These are phyloP conservation scores for Ophiostoma perfectum DNA, from an alignment of 2,329 filamentous ascomycete species.

Conservation along the genomic window DNA sequence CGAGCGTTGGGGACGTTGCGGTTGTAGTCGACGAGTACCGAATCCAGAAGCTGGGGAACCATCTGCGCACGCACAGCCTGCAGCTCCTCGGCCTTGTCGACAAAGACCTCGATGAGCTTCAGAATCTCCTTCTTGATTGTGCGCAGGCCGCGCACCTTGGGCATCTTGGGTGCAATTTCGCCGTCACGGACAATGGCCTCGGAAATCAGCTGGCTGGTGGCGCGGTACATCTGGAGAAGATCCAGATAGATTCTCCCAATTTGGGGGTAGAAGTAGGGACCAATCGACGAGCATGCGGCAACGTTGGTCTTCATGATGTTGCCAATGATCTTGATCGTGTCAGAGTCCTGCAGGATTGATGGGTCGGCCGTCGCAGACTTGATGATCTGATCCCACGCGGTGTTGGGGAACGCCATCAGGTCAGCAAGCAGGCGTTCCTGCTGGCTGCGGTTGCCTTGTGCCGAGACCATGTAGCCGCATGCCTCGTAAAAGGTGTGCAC, in stretches of 20 bases:
- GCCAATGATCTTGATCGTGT: slow-evolving; percentile 97
- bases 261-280: slow-evolving; percentile 95
- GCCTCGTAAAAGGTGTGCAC: slow-evolving; percentile 99
- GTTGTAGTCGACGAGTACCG: slow-evolving; percentile 92
- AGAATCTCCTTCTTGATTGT: slow-evolving; percentile 99
- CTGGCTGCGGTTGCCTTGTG: slow-evolving; percentile 88
- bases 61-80: slow-evolving; percentile 90
- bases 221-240: slow-evolving; percentile 98
- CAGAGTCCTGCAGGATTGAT: slow-evolving; percentile 78
- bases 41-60: slow-evolving; percentile 91
- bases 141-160: slow-evolving; percentile 85
- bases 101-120: slow-evolving; percentile 96
- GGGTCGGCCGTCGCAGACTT: slow-evolving; percentile 79
- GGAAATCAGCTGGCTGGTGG: slow-evolving; percentile 93
- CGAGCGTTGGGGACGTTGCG: slow-evolving; percentile 92
- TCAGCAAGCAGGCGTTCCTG: slow-evolving; percentile 89
- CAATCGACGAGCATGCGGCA: slow-evolving; percentile 94
- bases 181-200: slow-evolving; percentile 83
- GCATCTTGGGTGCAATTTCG: slow-evolving; percentile 82
- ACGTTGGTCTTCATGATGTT: slow-evolving; percentile 99
- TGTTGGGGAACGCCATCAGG: slow-evolving; percentile 88
- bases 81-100: slow-evolving; percentile 94
- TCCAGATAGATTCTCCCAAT: slow-evolving; percentile 97
- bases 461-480: slow-evolving; percentile 98
- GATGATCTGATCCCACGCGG: slow-evolving; percentile 94